Evolutionary conservation across 78 protist genomes (phyloP).

Genomic region (Cyanophora paradoxa): DNA sequence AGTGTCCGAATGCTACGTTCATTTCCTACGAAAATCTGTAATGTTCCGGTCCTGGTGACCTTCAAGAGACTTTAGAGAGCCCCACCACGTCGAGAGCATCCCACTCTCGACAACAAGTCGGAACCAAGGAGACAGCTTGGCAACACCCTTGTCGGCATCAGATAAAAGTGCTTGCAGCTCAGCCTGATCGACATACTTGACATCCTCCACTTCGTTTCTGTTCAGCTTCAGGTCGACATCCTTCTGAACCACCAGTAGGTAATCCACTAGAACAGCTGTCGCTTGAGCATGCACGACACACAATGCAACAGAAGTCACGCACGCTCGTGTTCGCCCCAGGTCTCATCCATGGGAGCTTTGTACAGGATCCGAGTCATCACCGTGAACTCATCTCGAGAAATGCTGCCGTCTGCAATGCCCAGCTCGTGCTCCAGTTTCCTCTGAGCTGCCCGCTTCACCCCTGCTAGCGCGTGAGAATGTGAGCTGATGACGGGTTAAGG

Average conservation of each 20-base stretch:
- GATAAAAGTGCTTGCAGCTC: constrained; percentile 33
- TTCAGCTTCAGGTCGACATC: constrained; percentile 16
- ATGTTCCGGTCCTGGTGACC: too few relatives aligned
- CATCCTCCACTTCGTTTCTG: constrained; percentile 44
- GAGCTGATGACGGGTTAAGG: background rate
- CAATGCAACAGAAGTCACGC: background rate
- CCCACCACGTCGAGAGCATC: too few relatives aligned
- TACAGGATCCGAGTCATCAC: constrained; percentile 59
- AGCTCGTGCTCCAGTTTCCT: constrained; percentile 69
- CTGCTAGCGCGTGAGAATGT: constrained; percentile 1
- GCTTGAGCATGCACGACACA: background rate
- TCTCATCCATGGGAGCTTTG: constrained; percentile 16
- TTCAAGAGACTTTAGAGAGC: too few relatives aligned
- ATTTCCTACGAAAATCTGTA: too few relatives aligned
- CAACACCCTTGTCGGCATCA: constrained; percentile 27
- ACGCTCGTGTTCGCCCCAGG: constrained; percentile 14
- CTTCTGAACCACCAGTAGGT: constrained; percentile 33
- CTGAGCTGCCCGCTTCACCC: constrained; percentile 52
- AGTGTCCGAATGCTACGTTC: too few relatives aligned
- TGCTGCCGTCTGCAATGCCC: constrained; percentile 37
- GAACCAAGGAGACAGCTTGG: constrained; percentile 17
- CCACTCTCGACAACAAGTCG: background rate
- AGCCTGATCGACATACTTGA: constrained; percentile 22
- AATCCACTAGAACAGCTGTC: constrained; percentile 37
- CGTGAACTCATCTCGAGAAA: constrained; percentile 18